A percentile compares a stretch with the other conserved stretches of the same genome.
Evolutionary conservation across 139 green algal species (phyloP).

Genomic region (Picocystis salinarum): DNA sequence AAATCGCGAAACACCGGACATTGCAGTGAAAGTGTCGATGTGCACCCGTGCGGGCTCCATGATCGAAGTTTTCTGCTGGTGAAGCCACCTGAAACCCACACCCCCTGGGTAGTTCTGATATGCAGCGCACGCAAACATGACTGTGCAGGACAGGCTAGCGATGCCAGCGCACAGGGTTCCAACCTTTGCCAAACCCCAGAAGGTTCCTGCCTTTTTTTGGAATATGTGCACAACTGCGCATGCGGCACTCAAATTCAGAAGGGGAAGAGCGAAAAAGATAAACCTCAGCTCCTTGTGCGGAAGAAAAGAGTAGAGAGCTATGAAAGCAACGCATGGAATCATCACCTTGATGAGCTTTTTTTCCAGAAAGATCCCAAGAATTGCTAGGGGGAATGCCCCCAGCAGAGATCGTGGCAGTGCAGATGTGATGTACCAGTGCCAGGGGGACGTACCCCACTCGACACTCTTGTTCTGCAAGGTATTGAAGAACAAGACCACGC

Average conservation of each 20-base stretch:
- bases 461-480: slow-evolving; percentile 41
- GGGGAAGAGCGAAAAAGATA: slow-evolving; percentile 51
- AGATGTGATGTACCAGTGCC: slow-evolving; percentile 48
- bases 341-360: slow-evolving; percentile 3
- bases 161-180: too few relatives aligned
- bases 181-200: too few relatives aligned
- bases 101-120: slow-evolving; percentile 47
- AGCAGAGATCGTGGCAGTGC: slow-evolving; percentile 35
- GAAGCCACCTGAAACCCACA: slow-evolving; percentile 25
- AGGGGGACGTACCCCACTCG: slow-evolving; percentile 48
- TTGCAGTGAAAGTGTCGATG: slow-evolving; percentile 36
- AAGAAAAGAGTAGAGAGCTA: slow-evolving; percentile 52
- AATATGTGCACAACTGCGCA: slow-evolving; percentile 14
- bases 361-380: slow-evolving; percentile 23
- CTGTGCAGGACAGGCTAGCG: too few relatives aligned
- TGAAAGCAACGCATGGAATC: slow-evolving; percentile 19
- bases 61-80: too few relatives aligned
- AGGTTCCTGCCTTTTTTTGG: background rate
- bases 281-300: slow-evolving; percentile 65
- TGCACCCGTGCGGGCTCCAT: too few relatives aligned
- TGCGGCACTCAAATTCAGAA: slow-evolving; percentile 50
- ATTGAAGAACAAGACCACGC: slow-evolving; percentile 70
- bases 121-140: slow-evolving; percentile 8
- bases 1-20: slow-evolving; percentile 56
- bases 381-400: slow-evolving; percentile 19